These are phyloP conservation scores for Boletus nobilissimus DNA, from an alignment of 1,284 basidiomycete species.

Conservation along the genomic window DNA sequence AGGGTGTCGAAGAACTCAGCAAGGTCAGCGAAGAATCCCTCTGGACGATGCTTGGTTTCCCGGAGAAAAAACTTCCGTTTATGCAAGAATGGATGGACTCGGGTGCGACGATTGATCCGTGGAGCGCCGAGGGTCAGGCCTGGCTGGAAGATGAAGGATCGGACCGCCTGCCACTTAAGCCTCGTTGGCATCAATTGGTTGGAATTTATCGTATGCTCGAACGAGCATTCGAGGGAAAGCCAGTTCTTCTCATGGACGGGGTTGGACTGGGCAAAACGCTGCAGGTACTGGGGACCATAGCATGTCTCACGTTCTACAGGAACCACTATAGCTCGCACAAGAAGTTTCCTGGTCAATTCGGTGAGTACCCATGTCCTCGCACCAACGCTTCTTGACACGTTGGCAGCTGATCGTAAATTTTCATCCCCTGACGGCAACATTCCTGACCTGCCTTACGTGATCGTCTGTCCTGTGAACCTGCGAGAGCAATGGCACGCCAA, in stretches of 20 bases:
- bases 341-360: background rate
- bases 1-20: background rate
- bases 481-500: no score
- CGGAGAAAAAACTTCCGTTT: background rate
- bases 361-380: background rate
- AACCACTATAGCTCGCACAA: background rate
- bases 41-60: background rate
- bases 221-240: slow-evolving; percentile 2
- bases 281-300: background rate
- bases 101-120: background rate
- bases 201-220: slow-evolving; percentile 8
- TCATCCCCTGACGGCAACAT: no score
- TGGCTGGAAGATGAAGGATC: background rate
- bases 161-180: background rate
- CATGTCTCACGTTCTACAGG: background rate
- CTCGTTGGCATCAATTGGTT: slow-evolving; percentile 20
- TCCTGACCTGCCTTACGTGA: no score
- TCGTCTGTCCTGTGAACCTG: no score
- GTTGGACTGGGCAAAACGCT: slow-evolving; percentile 10
- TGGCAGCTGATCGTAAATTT: no score
- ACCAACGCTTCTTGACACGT: no score
- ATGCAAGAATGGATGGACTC: background rate
- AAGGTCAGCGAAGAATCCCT: background rate
- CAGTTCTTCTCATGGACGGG: slow-evolving; percentile 17
- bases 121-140: background rate